A percentile compares a stretch with the other conserved stretches of the same genome.
Evolutionary conservation across 495 filamentous ascomycete species (phyloP).

Genomic region (Neurospora sublineolata): DNA sequence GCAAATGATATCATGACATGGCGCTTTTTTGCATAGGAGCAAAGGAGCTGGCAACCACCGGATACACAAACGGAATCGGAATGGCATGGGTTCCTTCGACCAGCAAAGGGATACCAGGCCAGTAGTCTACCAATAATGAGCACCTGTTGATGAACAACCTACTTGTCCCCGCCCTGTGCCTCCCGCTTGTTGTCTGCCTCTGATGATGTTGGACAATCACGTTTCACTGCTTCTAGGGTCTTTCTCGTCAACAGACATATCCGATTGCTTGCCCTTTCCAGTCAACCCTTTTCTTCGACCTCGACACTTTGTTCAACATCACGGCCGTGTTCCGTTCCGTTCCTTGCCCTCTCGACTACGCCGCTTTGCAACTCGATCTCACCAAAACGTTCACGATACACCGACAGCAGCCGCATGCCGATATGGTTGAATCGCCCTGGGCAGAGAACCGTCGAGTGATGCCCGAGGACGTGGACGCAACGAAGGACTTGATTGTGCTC

Average conservation of each 20-base stretch:
- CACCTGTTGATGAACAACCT: constrained; percentile 17
- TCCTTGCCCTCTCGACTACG: neutral
- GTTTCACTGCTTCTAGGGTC: neutral
- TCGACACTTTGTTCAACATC: neutral
- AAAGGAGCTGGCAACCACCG: constrained; percentile 10
- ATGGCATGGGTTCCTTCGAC: constrained; percentile 10
- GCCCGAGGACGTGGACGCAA: neutral
- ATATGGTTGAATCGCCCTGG: neutral
- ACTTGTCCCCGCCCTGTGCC: neutral
- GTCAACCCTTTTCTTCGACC: neutral
- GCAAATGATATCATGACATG: constrained; percentile 19
- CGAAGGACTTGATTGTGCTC: neutral
- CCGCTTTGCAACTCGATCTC: neutral
- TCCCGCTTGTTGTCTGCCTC: neutral
- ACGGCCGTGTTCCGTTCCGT: neutral
- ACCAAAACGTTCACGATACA: neutral
- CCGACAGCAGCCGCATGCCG: neutral
- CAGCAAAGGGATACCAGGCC: constrained; percentile 14
- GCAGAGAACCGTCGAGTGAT: neutral
- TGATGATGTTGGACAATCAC: neutral
- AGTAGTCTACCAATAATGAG: constrained; percentile 24
- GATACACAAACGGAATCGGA: constrained; percentile 10
- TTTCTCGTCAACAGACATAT: neutral
- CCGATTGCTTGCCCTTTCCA: no score
- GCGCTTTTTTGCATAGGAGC: constrained; percentile 11